Conservation (phyloP, 1,139 yeast species). For the Lodderomyces margitis region DNA sequence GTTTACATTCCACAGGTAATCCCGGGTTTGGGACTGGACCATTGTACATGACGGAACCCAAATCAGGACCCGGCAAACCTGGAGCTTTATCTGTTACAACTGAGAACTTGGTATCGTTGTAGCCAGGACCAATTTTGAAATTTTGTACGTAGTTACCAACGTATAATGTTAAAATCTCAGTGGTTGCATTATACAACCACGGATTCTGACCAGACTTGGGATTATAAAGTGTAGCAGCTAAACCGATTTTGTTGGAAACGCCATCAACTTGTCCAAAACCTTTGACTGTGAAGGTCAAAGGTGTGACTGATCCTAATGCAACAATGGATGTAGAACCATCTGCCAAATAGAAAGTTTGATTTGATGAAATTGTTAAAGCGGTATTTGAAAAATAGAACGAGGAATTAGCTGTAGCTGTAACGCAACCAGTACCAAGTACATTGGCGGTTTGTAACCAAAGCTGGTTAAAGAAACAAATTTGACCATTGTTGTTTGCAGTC, state of each 20-base stretch:
- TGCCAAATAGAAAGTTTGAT: slow-evolving; percentile 25
- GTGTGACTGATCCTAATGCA: slow-evolving; percentile 18
- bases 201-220: neutral
- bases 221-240: neutral
- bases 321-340: slow-evolving; percentile 20
- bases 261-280: slow-evolving; percentile 20
- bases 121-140: slow-evolving; percentile 27
- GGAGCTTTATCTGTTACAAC: slow-evolving; percentile 18
- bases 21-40: slow-evolving; percentile 21
- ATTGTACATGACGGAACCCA: slow-evolving; percentile 17
- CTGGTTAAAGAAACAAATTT: slow-evolving; percentile 26
- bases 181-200: neutral
- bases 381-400: slow-evolving; percentile 20
- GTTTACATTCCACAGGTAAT: slow-evolving; percentile 17
- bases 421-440: slow-evolving; percentile 28
- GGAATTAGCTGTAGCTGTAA: slow-evolving; percentile 22
- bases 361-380: slow-evolving; percentile 15
- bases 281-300: slow-evolving; percentile 25
- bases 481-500: slow-evolving; percentile 22
- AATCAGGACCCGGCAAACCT: slow-evolving; percentile 13
- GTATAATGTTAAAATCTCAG: slow-evolving; percentile 1
- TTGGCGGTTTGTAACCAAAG: slow-evolving; percentile 25
- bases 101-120: slow-evolving; percentile 14
- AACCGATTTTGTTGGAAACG: slow-evolving; percentile 7
- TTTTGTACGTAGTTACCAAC: neutral